Conservation (phyloP, 2,329 filamentous ascomycete species). For the Epichloe bromicola region DNA sequence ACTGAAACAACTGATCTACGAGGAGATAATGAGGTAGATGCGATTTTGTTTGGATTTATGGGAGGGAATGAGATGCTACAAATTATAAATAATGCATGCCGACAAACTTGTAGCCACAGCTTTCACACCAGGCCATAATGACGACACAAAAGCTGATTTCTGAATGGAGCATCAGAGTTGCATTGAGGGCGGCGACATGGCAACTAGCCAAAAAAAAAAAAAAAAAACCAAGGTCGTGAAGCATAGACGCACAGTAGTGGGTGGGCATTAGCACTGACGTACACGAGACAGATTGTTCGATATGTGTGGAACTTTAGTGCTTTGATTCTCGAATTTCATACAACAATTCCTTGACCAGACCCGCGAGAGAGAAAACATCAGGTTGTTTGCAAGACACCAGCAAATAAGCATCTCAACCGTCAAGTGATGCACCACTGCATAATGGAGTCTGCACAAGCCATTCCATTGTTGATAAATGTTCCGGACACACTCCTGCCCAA, state of each 20-base stretch:
- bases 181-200: not conserved
- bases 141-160: not conserved
- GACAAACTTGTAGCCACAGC: not conserved
- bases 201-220: not conserved
- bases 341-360: not conserved
- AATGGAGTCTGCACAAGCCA: too few species aligned
- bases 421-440: too few species aligned
- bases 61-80: not conserved
- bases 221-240: not conserved
- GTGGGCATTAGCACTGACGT: not conserved
- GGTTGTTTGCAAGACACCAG: not conserved
- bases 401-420: not conserved
- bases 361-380: not conserved
- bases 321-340: not conserved
- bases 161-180: not conserved
- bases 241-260: not conserved
- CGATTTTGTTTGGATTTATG: not conserved
- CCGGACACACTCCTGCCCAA: too few species aligned
- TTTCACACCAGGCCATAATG: not conserved
- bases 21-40: conserved; percentile 70
- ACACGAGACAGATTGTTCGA: not conserved
- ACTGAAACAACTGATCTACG: conserved; percentile 91
- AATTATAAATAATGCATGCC: not conserved
- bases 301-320: not conserved
- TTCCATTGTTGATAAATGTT: too few species aligned